Conservation (phyloP, 192 early-diverging fungal species). For the Polychytrium aggregatum region DNA sequence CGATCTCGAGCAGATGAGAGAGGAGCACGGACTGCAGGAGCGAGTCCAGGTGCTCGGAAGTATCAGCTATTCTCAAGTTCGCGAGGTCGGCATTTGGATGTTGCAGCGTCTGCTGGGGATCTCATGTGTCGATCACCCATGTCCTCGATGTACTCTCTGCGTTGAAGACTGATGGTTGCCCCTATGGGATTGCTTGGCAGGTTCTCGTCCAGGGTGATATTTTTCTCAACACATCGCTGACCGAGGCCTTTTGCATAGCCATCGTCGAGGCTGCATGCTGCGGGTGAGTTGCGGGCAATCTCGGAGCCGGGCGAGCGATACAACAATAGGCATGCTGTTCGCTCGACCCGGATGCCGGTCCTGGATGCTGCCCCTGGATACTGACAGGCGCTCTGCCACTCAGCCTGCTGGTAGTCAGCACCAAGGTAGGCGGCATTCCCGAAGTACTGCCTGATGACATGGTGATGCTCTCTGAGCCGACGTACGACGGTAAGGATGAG, state of each 20-base stretch:
- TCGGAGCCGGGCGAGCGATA: too few species aligned
- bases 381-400: too few species aligned
- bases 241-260: conserved; percentile 97
- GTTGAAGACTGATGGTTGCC: too few species aligned
- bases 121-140: too few species aligned
- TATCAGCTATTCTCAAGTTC: conserved; percentile 70
- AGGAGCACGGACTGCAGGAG: conserved; percentile 83
- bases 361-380: too few species aligned
- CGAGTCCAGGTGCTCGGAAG: conserved; percentile 80
- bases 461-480: conserved; percentile 82
- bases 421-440: conserved; percentile 91
- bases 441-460: conserved; percentile 89
- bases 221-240: conserved; percentile 93
- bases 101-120: background rate
- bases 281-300: conserved; percentile 44
- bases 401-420: conserved; percentile 85
- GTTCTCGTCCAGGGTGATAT: conserved; percentile 83
- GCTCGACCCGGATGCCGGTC: too few species aligned
- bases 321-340: too few species aligned
- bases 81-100: conserved; percentile 33
- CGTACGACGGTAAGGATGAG: conserved; percentile 62
- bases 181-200: too few species aligned
- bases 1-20: conserved; percentile 97
- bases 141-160: too few species aligned
- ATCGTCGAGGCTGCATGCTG: conserved; percentile 97